Percentiles rank a stretch among this genome's conserved stretches.
phyloP scores from a whole-genome alignment of 2,329 filamentous ascomycete genomes.

The Chrysoporthe austroafricana region DNA sequence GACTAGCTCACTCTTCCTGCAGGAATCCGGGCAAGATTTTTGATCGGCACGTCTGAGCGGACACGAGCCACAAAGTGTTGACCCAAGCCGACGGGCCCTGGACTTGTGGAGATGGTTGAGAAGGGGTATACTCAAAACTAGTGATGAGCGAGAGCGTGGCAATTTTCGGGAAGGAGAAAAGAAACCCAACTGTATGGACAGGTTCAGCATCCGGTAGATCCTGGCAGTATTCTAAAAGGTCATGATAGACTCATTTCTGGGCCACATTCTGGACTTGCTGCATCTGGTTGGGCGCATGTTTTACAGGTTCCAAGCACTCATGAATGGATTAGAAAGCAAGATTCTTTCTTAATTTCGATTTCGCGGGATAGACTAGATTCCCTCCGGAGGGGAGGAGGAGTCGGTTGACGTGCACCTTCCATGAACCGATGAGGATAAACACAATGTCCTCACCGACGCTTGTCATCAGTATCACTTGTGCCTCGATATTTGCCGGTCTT shows the following conservation, averaged over 20 bases:
- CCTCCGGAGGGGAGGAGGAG: too few species aligned
- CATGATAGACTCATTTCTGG: not conserved
- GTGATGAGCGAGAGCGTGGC: not conserved
- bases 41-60: conserved; percentile 52
- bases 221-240: not conserved
- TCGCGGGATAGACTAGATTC: not conserved
- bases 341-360: not conserved
- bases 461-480: not conserved
- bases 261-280: not conserved
- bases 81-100: not conserved
- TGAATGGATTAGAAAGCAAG: not conserved
- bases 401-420: not conserved
- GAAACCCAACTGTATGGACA: not conserved
- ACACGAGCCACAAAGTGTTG: not conserved
- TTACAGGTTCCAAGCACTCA: not conserved
- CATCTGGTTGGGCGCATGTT: not conserved
- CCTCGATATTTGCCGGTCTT: not conserved
- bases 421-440: not conserved
- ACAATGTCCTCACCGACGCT: not conserved
- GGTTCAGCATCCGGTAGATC: not conserved
- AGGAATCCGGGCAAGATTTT: conserved; percentile 89
- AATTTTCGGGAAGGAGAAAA: not conserved
- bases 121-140: not conserved
- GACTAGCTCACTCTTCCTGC: conserved; percentile 22
- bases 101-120: not conserved